Evolutionary conservation across 1,284 basidiomycete genomes (phyloP).

Genomic region (Austroboletus novae-zelandiae): DNA sequence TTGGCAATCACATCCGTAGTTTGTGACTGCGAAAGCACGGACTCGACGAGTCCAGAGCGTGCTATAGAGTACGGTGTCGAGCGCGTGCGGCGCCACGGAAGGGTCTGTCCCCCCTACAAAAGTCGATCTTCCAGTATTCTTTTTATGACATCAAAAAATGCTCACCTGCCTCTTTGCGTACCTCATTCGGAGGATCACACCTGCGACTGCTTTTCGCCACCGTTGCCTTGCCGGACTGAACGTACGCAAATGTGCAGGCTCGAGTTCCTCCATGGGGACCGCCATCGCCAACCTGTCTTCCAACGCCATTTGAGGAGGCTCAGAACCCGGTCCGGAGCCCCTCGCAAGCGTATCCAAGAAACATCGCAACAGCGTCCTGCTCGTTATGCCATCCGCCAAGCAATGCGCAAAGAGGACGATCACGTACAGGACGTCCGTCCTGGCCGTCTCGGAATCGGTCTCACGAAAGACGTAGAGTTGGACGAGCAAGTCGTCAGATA

Average conservation of each 20-base stretch:
- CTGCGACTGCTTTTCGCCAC: slow-evolving; percentile 50
- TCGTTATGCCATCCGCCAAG: background rate
- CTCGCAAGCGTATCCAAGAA: background rate
- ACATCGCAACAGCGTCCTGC: background rate
- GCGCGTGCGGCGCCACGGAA: slow-evolving; percentile 43
- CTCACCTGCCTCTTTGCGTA: slow-evolving; percentile 17
- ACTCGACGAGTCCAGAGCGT: slow-evolving; percentile 25
- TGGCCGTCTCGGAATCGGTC: background rate
- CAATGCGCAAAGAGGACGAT: background rate
- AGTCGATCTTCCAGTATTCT: background rate
- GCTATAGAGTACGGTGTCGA: slow-evolving; percentile 39
- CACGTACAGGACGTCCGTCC: background rate
- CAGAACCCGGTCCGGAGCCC: background rate
- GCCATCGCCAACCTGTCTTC: slow-evolving; percentile 43
- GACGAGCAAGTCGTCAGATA: background rate
- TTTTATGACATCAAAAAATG: background rate
- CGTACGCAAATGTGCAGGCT: slow-evolving; percentile 28
- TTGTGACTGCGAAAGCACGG: slow-evolving; percentile 28
- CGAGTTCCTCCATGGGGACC: slow-evolving; percentile 37
- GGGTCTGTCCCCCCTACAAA: slow-evolving; percentile 54
- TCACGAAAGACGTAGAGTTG: background rate
- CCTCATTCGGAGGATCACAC: slow-evolving; percentile 37
- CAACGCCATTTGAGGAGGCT: slow-evolving; percentile 19
- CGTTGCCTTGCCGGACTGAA: slow-evolving; percentile 37
- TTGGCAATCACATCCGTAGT: slow-evolving; percentile 30